Conservation (phyloP, 148 eudicot species). For the Rhododendron simsii region DNA sequence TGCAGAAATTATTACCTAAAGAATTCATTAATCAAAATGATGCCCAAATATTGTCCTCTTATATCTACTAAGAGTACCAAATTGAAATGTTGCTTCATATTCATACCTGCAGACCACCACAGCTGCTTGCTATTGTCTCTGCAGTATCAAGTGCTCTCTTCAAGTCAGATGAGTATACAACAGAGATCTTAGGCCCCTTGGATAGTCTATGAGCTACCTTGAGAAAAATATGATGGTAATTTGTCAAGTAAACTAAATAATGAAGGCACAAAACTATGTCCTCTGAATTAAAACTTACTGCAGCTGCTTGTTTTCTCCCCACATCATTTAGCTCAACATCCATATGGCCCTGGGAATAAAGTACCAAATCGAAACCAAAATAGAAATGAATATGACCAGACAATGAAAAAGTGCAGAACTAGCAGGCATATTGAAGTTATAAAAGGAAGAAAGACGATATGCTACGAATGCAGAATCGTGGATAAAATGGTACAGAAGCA, state of each 20-base stretch:
- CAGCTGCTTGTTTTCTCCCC: slow-evolving; percentile 78
- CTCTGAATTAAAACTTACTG: slow-evolving; percentile 43
- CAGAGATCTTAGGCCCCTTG: slow-evolving; percentile 60
- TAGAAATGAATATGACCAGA: background rate
- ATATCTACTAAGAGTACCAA: background rate
- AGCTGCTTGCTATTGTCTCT: slow-evolving; percentile 54
- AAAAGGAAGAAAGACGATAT: background rate
- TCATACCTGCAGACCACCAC: slow-evolving; percentile 69
- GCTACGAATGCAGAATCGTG: background rate
- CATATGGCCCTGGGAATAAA: slow-evolving; percentile 61
- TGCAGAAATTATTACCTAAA: background rate
- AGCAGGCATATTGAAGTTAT: background rate
- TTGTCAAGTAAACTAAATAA: slow-evolving; percentile 8
- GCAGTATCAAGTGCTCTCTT: slow-evolving; percentile 80
- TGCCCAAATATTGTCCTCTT: background rate
- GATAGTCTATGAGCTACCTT: slow-evolving; percentile 74
- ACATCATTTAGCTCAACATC: slow-evolving; percentile 76
- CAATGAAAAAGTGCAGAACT: background rate
- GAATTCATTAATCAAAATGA: background rate
- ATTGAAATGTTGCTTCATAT: background rate
- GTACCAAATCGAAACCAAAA: background rate
- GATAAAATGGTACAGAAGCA: background rate
- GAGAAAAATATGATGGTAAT: slow-evolving; percentile 9
- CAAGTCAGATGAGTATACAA: slow-evolving; percentile 79
- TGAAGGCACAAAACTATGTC: background rate